These are phyloP conservation scores for Corchorus olitorius DNA, from an alignment of 345 rosid species.

Conservation along the genomic window DNA sequence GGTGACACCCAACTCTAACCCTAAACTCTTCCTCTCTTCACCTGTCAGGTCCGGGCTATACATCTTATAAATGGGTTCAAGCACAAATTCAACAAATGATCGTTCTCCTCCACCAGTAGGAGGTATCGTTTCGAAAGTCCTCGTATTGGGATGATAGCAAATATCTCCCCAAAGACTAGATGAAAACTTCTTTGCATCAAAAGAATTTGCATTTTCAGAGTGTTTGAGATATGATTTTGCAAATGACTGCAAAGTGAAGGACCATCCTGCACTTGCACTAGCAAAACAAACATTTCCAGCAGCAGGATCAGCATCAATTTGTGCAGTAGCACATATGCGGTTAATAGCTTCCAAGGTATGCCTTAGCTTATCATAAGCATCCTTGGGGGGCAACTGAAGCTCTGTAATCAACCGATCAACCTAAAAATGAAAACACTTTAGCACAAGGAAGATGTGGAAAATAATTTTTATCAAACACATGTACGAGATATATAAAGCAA, in stretches of 20 bases:
- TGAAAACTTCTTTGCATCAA: slow-evolving; percentile 89
- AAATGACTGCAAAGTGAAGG: slow-evolving; percentile 96
- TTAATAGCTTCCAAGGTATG: slow-evolving; percentile 93
- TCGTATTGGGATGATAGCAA: slow-evolving; percentile 74
- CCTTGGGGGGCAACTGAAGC: slow-evolving; percentile 95
- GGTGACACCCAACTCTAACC: slow-evolving; percentile 91
- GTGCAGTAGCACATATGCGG: slow-evolving; percentile 87
- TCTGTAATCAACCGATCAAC: slow-evolving; percentile 96
- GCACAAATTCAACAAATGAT: slow-evolving; percentile 89
- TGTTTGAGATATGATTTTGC: slow-evolving; percentile 87
- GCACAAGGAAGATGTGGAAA: slow-evolving; percentile 10
- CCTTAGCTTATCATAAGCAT: slow-evolving; percentile 95
- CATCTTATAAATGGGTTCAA: slow-evolving; percentile 95
- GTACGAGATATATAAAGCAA: background rate
- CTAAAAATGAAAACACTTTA: slow-evolving; percentile 37
- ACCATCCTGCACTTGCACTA: slow-evolving; percentile 93
- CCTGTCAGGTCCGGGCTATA: slow-evolving; percentile 98
- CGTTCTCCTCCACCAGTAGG: slow-evolving; percentile 89
- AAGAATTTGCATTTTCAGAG: slow-evolving; percentile 84
- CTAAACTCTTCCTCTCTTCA: slow-evolving; percentile 96
- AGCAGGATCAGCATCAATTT: slow-evolving; percentile 76
- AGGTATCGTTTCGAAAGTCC: slow-evolving; percentile 72
- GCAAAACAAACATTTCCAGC: slow-evolving; percentile 98
- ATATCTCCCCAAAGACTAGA: slow-evolving; percentile 93
- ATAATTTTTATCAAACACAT: background rate